Conservation (phyloP, 2,329 filamentous ascomycete genomes). For the Sporothrix curviconia region DNA sequence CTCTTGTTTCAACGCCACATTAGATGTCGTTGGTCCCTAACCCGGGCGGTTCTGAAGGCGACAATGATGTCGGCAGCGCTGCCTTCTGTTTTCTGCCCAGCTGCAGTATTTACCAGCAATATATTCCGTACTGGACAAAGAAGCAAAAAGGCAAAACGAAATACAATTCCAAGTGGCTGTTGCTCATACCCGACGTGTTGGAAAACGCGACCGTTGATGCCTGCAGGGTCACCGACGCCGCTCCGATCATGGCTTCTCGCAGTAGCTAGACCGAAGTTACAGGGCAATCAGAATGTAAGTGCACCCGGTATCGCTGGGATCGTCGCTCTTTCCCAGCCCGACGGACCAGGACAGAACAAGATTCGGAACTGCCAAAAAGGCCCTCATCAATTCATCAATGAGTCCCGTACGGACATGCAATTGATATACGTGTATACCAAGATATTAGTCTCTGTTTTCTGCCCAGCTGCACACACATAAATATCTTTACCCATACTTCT, state of each 20-base stretch:
- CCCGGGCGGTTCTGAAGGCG: not conserved
- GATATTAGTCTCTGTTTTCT: no score
- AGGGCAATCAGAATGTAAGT: not conserved
- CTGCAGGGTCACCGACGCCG: not conserved
- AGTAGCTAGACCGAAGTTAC: not conserved
- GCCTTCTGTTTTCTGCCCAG: no score
- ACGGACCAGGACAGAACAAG: no score
- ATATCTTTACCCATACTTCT: conserved; percentile 57
- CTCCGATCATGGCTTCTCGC: not conserved
- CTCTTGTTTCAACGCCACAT: no score
- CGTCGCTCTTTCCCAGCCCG: not conserved
- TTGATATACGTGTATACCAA: no score
- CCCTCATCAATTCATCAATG: no score
- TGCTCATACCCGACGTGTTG: not conserved
- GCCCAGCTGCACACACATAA: no score
- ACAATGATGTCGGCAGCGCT: not conserved
- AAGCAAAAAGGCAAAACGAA: not conserved
- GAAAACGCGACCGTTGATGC: not conserved
- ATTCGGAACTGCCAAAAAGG: no score
- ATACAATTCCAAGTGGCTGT: not conserved
- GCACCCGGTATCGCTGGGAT: conserved; percentile 4
- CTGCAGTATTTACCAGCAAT: no score
- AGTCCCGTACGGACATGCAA: no score
- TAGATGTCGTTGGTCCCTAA: no score
- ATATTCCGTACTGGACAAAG: no score